Evolutionary conservation across 768 basidiomycete genomes (phyloP), one percentile per base, ranked within the genome.

Genomic region (Russula earlei): DNA sequence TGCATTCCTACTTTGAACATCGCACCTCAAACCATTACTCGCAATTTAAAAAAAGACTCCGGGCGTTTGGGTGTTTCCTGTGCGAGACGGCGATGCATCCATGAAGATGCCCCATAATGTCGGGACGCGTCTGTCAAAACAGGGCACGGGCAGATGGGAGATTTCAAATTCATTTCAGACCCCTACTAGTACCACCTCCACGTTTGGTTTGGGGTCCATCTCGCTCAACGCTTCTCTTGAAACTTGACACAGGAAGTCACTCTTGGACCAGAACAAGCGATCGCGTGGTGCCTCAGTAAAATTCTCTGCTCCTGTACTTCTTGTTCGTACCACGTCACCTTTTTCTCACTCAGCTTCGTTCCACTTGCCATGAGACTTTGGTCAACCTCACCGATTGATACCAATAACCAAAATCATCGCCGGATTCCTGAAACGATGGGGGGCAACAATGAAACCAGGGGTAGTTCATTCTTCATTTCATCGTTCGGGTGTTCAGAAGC

Each of bases 1-100:
- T 43, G 51, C 19, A 57, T 57, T 52, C 56, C 56, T 57, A 36
- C 24, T 27, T 5, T 43, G 47, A 55, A 48, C n/a, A 27, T 34
- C 33, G 22, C 24, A 44, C 42, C 11, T 36, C 34, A 2, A 36
- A 17, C 42, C 42, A 42, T 17, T 11, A 41, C 29, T 22, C 5
- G 38, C n/a, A n/a, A n/a, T n/a, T n/a, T n/a, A n/a, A n/a, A 19
- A 11, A 45, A 20, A 9, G 40, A 8, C 24, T 14, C 53, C 37
- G 51, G 31, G 34, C 15, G 19, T 33, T 14, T 22, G 40, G 37
- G 45, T 34, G 22, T 46, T 47, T 48, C 54, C 54, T 52, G 45
- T 47, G 38, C 14, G 15, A 5, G 24, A 24, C 4, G 24, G 38
- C 42, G 50, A 48, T 38, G 50, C 45, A 31, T 41, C 9, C 38